phyloP scores from a whole-genome alignment of 495 filamentous ascomycete species.

The Rhypophila decipiens region DNA sequence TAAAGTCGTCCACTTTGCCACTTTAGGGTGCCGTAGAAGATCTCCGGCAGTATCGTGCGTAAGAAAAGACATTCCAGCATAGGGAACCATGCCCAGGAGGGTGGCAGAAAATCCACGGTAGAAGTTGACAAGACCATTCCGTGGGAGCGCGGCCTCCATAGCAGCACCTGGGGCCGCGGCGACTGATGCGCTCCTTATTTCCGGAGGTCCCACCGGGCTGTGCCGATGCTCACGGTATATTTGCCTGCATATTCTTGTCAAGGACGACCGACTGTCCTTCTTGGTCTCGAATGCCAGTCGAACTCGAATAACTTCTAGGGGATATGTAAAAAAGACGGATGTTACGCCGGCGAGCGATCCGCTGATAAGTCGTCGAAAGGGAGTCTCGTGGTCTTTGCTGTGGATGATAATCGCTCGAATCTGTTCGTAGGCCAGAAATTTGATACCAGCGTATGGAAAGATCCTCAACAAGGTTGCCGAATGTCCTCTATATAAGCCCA shows the following conservation, averaged over 20 bases:
- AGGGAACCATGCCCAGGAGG: slow-evolving; percentile 88
- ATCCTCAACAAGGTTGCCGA: slow-evolving; percentile 91
- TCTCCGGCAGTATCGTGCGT: slow-evolving; percentile 87
- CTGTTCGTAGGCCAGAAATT: slow-evolving; percentile 97
- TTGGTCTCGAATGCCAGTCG: slow-evolving; percentile 92
- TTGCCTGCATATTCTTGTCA: slow-evolving; percentile 65
- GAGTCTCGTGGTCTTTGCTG: slow-evolving; percentile 66
- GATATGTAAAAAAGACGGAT: slow-evolving; percentile 92
- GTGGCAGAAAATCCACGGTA: slow-evolving; percentile 92
- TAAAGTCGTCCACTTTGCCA: slow-evolving; percentile 63
- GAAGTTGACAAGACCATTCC: slow-evolving; percentile 75
- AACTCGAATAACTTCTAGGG: slow-evolving; percentile 85
- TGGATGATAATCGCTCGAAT: slow-evolving; percentile 71
- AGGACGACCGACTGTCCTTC: slow-evolving; percentile 53
- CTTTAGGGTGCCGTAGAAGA: slow-evolving; percentile 57
- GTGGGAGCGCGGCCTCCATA: slow-evolving; percentile 41
- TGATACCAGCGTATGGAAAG: slow-evolving; percentile 95
- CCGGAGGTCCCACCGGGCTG: slow-evolving; percentile 10
- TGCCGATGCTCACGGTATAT: slow-evolving; percentile 70
- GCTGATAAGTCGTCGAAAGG: slow-evolving; percentile 66
- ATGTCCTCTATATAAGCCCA: slow-evolving; percentile 85
- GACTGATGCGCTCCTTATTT: slow-evolving; percentile 3
- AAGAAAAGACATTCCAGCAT: slow-evolving; percentile 95
- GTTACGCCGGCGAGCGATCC: slow-evolving; percentile 81
- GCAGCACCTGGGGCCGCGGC: slow-evolving; percentile 8